phyloP scores from a whole-genome alignment of 2,329 filamentous ascomycete species.

The Diatrype stigma region DNA sequence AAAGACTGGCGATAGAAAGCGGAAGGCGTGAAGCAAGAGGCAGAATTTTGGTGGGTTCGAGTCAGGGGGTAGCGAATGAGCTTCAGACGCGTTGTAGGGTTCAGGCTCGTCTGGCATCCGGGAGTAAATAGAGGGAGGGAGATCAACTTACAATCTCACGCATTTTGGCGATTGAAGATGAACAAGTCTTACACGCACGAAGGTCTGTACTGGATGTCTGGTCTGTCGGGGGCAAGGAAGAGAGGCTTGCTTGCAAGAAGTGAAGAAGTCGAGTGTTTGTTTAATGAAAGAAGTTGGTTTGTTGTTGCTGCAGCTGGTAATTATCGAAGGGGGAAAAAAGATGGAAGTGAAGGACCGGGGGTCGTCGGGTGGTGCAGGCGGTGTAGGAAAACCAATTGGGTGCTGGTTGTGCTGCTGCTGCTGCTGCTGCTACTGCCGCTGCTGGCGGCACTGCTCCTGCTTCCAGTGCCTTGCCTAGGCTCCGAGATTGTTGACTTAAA shows the following conservation, averaged over 20 bases:
- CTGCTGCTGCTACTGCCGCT: background rate
- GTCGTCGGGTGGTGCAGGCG: too few relatives aligned
- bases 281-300: conserved; percentile 1
- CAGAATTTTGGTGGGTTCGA: conserved; percentile 30
- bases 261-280: conserved; percentile 1
- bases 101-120: conserved; percentile 1
- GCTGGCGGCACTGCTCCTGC: too few relatives aligned
- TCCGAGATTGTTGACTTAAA: too few relatives aligned
- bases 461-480: too few relatives aligned
- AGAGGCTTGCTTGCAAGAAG: conserved; percentile 20
- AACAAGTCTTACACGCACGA: conserved; percentile 17
- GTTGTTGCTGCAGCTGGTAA: background rate
- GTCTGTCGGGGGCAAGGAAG: conserved; percentile 8
- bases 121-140: conserved; percentile 17
- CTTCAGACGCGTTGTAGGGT: conserved; percentile 35
- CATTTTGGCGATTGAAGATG: conserved; percentile 50
- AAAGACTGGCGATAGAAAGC: background rate
- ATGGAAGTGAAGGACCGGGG: background rate
- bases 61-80: background rate
- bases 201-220: background rate
- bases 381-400: background rate
- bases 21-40: conserved; percentile 18
- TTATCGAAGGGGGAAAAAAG: background rate
- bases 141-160: conserved; percentile 65
- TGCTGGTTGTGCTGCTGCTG: background rate